Conservation (phyloP, 2,329 filamentous ascomycete genomes). For the Ophiostoma pallidulum region DNA sequence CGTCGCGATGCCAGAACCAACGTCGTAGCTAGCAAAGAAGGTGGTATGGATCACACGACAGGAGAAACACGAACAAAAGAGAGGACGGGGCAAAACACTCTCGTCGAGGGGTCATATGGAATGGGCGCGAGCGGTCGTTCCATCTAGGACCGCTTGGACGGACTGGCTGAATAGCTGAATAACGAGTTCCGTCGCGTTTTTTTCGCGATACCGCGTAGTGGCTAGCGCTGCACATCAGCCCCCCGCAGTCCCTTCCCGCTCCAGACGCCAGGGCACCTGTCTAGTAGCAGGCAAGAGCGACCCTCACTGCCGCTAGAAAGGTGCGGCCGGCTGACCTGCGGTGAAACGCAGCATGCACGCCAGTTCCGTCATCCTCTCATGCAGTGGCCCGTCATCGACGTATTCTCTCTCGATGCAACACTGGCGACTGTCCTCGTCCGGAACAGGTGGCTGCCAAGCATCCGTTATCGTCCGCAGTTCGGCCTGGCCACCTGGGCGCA, state of each 20-base stretch:
- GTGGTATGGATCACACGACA: no score
- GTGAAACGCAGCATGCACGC: no score
- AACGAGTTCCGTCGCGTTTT: constrained; percentile 4
- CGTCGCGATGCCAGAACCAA: no score
- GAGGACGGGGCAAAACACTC: no score
- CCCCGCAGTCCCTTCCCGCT: neutral
- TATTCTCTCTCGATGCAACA: neutral
- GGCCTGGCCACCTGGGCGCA: neutral
- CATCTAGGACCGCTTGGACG: neutral
- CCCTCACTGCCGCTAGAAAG: no score
- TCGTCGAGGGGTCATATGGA: neutral
- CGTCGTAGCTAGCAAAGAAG: no score
- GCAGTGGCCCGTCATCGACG: neutral
- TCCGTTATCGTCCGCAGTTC: constrained; percentile 2
- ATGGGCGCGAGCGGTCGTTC: neutral
- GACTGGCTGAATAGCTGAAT: neutral
- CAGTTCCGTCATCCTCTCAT: no score
- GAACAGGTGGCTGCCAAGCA: neutral
- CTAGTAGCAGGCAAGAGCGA: no score
- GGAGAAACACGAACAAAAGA: no score
- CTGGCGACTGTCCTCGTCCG: neutral
- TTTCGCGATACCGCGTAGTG: constrained; percentile 10
- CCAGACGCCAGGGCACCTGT: no score
- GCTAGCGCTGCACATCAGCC: no score
- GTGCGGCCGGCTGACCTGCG: no score